Percentiles rank a stretch among this genome's conserved stretches.
Conservation (phyloP, 768 basidiomycete species). For the Lactarius sp. region DNA sequence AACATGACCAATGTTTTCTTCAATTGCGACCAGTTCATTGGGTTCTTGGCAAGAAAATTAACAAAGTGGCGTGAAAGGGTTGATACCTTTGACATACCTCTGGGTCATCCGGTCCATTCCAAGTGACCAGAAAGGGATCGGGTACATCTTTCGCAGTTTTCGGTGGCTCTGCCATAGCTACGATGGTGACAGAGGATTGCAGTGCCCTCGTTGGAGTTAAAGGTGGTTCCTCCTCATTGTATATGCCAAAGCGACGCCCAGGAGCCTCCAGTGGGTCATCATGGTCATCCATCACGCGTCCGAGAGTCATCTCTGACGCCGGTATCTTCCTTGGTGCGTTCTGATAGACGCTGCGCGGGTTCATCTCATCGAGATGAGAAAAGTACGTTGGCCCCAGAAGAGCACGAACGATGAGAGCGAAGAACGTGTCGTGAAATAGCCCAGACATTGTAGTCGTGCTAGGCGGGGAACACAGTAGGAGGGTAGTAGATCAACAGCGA, state of each 20-base stretch:
- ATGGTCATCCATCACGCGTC: neutral
- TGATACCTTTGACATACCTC: conserved; percentile 13
- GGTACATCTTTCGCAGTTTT: neutral
- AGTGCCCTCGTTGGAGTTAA: neutral
- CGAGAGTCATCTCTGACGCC: conserved; percentile 7
- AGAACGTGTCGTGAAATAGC: conserved; percentile 31
- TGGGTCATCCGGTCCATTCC: conserved; percentile 27
- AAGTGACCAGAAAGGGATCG: conserved; percentile 28
- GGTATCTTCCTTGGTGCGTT: neutral
- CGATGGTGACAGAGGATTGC: conserved; percentile 4
- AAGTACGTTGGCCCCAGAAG: conserved; percentile 27
- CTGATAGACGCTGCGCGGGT: conserved; percentile 17
- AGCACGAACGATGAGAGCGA: conserved; percentile 31
- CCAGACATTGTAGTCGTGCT: conserved; percentile 16
- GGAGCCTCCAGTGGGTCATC: conserved; percentile 7
- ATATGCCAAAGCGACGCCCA: neutral
- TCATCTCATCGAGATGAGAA: conserved; percentile 24
- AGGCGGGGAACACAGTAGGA: neutral
- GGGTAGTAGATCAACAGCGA: no score
- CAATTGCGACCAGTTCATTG: conserved; percentile 31
- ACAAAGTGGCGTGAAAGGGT: neutral
- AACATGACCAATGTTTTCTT: conserved; percentile 33
- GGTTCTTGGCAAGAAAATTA: conserved; percentile 9
- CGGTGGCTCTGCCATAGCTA: neutral
- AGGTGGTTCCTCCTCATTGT: neutral